Percentiles rank a stretch among this genome's conserved stretches.
Evolutionary conservation across 371 early-diverging fungal genomes (phyloP).

Genomic region (Saksenaea oblongispora): DNA sequence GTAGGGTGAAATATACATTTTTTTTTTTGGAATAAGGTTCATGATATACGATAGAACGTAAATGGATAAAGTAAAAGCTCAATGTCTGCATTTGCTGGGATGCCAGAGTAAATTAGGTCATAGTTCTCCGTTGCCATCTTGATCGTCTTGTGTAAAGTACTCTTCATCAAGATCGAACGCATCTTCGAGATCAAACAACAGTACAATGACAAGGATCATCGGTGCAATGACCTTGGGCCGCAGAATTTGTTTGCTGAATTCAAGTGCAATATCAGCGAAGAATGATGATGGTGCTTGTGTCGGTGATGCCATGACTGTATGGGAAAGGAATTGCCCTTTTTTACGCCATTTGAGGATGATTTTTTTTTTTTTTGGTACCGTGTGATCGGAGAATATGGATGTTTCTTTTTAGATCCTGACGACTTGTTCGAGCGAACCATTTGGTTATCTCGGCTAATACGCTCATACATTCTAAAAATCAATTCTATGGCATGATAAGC

Average conservation of each 20-base stretch:
- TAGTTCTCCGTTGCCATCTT: constrained; percentile 8
- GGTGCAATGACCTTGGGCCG: constrained; percentile 38
- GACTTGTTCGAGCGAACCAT: no score
- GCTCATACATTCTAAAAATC: no score
- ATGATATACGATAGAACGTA: not conserved
- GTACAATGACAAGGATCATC: constrained; percentile 37
- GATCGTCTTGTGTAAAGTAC: constrained; percentile 22
- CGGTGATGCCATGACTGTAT: not conserved
- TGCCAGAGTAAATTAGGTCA: not conserved
- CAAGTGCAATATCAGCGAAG: constrained; percentile 36
- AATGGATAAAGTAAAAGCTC: not conserved
- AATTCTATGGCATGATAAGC: no score
- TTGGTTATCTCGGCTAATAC: no score
- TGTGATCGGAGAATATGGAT: no score
- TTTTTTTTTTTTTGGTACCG: no score
- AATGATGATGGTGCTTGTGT: constrained; percentile 22
- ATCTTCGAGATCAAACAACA: constrained; percentile 48
- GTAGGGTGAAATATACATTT: no score
- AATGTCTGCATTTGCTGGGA: not conserved
- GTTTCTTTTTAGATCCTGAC: no score
- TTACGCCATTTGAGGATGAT: no score
- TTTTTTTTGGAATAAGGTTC: no score
- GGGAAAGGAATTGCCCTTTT: no score
- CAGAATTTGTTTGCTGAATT: constrained; percentile 44
- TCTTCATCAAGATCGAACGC: constrained; percentile 43